These are phyloP conservation scores for Paracamarosporium sp. DNA, from an alignment of 2,329 filamentous ascomycete species.

Conservation along the genomic window DNA sequence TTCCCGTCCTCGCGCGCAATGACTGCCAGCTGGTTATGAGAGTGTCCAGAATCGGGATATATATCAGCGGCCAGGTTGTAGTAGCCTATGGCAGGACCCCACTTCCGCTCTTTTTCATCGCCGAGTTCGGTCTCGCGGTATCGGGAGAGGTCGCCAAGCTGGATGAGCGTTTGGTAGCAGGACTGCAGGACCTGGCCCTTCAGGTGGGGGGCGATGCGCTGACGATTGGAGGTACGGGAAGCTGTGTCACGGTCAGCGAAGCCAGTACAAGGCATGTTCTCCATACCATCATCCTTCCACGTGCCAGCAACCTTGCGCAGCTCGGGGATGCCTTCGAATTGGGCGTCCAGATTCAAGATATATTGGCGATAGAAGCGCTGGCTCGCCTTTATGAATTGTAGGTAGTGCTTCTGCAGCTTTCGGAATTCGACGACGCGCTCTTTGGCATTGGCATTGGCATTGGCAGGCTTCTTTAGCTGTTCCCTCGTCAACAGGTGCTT, in stretches of 20 bases:
- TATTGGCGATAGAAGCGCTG: slow-evolving; percentile 89
- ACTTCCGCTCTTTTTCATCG: slow-evolving; percentile 71
- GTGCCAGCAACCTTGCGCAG: slow-evolving; percentile 62
- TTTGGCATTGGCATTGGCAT: too few species aligned
- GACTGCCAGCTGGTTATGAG: slow-evolving; percentile 90
- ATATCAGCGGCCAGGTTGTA: slow-evolving; percentile 83
- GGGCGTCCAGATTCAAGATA: slow-evolving; percentile 75
- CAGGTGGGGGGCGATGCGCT: slow-evolving; percentile 56
- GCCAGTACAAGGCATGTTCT: neutral
- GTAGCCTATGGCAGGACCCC: slow-evolving; percentile 80
- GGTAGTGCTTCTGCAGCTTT: slow-evolving; percentile 82
- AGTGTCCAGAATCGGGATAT: slow-evolving; percentile 77
- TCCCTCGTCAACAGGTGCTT: slow-evolving; percentile 13
- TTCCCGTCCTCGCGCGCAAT: slow-evolving; percentile 79
- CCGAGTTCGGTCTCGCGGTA: slow-evolving; percentile 80
- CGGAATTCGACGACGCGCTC: slow-evolving; percentile 69
- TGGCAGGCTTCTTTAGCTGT: slow-evolving; percentile 54
- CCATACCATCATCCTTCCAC: slow-evolving; percentile 46
- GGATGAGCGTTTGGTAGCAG: slow-evolving; percentile 83
- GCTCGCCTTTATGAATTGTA: slow-evolving; percentile 83
- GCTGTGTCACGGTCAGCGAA: slow-evolving; percentile 48
- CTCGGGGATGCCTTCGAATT: slow-evolving; percentile 64
- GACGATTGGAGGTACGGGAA: slow-evolving; percentile 34
- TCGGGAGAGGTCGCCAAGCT: slow-evolving; percentile 86
- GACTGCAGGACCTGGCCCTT: slow-evolving; percentile 70